These are phyloP conservation scores for Diophrys sp. DNA, from an alignment of 73 alveolate genomes.

Conservation along the genomic window DNA sequence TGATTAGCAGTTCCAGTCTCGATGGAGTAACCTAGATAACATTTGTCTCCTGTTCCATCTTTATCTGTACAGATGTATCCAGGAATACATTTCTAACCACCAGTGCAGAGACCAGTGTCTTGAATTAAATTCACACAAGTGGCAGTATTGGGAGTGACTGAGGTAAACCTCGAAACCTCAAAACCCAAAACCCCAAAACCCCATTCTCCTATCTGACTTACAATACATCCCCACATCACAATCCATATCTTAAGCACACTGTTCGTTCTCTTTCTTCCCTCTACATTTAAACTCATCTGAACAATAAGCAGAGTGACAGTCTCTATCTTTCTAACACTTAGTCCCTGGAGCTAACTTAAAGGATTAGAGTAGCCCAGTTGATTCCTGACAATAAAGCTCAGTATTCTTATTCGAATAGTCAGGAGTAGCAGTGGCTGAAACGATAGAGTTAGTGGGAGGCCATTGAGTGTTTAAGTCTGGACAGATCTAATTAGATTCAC, in stretches of 20 bases:
- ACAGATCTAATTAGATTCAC: not conserved
- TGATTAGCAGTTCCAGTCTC: not conserved
- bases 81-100: not conserved
- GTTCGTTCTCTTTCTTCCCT: not conserved
- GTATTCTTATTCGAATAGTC: not conserved
- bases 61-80: conserved; percentile 9
- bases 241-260: not conserved
- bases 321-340: not conserved
- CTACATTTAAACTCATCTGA: not conserved
- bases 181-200: too few relatives aligned
- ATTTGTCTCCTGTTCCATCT: not conserved
- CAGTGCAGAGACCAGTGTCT: not conserved
- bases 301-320: not conserved
- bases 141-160: not conserved
- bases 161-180: too few relatives aligned
- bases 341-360: not conserved
- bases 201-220: not conserved
- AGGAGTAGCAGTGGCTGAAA: not conserved
- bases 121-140: not conserved
- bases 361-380: not conserved
- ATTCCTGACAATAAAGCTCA: not conserved
- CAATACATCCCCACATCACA: not conserved
- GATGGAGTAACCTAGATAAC: not conserved
- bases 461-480: not conserved
- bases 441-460: not conserved